Base-by-base conservation (phyloP, 768 basidiomycete species). In the Mycena floridula region DNA sequence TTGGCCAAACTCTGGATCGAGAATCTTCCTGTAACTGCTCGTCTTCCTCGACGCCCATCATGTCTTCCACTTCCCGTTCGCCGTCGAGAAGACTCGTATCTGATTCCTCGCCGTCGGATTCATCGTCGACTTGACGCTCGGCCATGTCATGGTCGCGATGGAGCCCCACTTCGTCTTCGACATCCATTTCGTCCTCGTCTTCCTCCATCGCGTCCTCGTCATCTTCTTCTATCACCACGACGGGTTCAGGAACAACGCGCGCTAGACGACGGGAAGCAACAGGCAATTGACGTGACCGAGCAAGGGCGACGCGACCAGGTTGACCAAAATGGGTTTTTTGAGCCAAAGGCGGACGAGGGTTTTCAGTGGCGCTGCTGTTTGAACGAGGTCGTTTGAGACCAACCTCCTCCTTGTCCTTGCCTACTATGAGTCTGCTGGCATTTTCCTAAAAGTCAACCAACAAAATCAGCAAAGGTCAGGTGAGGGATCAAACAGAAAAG, bases 321-420 rank as follows among this genome's bases (percentile, higher is more conserved):
- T 38, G 37, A 8, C 13, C n/a, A 22, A 11, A 12, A 22, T 39
- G 3, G 22, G n/a, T 39, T 20, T 39, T 24, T 30, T 81, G 79
- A 44, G 79, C 82, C 12, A 84, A 68, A 47, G 86, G 83, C 20
- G 86, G 68, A 42, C 86, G 85, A 60, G 85, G 85, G 30, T 79
- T 73, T 43, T 62, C 67, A n/a, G 78, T 66, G 36, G 80, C 73
- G 28, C 73, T 74, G 27, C 78, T 77, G 38, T 82, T 69, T 8
- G 87, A 85, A 25, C 84, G 76, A 26, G 77, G 79, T 37, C 85
- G 79, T 52, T 79, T 75, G 47, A 81, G 71, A 40, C 75, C 75
- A 26, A 69, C 67, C 47, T 84, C 84, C 51, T 84, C 79, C 62
- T 88, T 89, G 54, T 74, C 78, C 64, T 82, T 85, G 52, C 74